A percentile compares a stretch with the other conserved stretches of the same genome.
These are phyloP conservation scores for Phyllosticta paracitricarpa DNA, from an alignment of 2,329 filamentous ascomycete genomes.

Conservation along the genomic window DNA sequence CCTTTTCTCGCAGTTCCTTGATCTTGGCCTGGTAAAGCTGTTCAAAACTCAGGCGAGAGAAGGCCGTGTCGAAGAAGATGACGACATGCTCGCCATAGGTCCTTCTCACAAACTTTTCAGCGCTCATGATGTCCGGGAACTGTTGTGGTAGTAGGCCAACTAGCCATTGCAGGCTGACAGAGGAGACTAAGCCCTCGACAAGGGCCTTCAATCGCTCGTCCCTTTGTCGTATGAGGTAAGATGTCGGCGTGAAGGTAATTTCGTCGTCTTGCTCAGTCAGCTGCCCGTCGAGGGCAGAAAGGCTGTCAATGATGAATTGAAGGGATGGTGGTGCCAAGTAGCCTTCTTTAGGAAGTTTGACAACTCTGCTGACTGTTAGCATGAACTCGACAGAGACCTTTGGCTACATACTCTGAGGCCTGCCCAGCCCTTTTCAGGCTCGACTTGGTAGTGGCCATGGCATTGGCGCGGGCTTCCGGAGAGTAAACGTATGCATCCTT, in stretches of 20 bases:
- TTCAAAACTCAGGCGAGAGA: conserved; percentile 1
- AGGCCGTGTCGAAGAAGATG: conserved; percentile 7
- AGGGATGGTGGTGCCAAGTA: neutral
- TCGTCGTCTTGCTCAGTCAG: neutral
- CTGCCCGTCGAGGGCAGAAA: neutral
- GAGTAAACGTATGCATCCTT: neutral
- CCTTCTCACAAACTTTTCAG: neutral
- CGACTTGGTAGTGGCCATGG: neutral
- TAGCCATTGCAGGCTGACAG: conserved; percentile 2
- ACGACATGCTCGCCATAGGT: neutral
- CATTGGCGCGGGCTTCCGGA: neutral
- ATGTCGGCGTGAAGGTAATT: neutral
- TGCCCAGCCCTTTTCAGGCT: neutral
- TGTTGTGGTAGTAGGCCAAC: conserved; percentile 5
- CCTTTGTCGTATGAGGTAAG: neutral
- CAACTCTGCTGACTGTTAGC: neutral
- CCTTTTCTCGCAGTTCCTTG: neutral
- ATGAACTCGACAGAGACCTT: neutral
- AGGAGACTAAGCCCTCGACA: neutral
- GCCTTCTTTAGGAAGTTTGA: neutral
- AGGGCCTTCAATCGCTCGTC: neutral
- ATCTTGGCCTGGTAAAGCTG: neutral
- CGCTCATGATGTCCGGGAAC: neutral
- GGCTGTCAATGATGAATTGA: conserved; percentile 1
- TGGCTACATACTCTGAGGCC: neutral